Conservation (phyloP, 2,329 filamentous ascomycete species). For the Sporothrix dimorphospora region DNA sequence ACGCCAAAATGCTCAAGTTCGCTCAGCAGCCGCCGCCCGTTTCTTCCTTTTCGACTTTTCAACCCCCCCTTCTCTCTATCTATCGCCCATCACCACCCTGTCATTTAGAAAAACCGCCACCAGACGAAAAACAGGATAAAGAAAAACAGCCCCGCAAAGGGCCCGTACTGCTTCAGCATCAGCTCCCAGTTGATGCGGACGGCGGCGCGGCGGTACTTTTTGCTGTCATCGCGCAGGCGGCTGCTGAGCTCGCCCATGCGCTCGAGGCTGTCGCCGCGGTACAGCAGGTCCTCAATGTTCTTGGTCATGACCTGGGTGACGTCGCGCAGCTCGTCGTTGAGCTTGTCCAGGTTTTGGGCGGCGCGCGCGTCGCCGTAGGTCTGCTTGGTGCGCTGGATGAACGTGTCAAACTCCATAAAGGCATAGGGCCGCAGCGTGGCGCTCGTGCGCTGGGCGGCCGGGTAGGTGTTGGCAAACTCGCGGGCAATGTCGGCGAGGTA, state of each 20-base stretch:
- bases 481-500: slow-evolving; percentile 90
- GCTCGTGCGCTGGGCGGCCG: slow-evolving; percentile 70
- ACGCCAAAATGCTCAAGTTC: slow-evolving; percentile 22
- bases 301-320: slow-evolving; percentile 99
- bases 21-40: neutral
- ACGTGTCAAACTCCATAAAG: slow-evolving; percentile 97
- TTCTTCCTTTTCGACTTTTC: neutral
- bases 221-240: slow-evolving; percentile 85
- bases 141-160: slow-evolving; percentile 78
- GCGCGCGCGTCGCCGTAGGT: slow-evolving; percentile 93
- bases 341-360: slow-evolving; percentile 86
- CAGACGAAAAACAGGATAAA: slow-evolving; percentile 86
- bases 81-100: neutral
- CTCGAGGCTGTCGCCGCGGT: slow-evolving; percentile 91
- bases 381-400: slow-evolving; percentile 89
- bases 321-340: slow-evolving; percentile 96
- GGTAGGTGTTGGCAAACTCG: slow-evolving; percentile 90
- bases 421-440: slow-evolving; percentile 85
- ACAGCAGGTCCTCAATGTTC: slow-evolving; percentile 97
- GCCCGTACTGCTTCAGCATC: slow-evolving; percentile 94
- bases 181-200: slow-evolving; percentile 98
- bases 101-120: slow-evolving; percentile 81
- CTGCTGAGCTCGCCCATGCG: slow-evolving; percentile 95
- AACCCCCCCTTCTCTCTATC: neutral
- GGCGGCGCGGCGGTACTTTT: slow-evolving; percentile 90